Evolutionary conservation across 768 basidiomycete species (phyloP), one percentile per base, ranked within the genome.

Genomic region (Suillus variegatus): DNA sequence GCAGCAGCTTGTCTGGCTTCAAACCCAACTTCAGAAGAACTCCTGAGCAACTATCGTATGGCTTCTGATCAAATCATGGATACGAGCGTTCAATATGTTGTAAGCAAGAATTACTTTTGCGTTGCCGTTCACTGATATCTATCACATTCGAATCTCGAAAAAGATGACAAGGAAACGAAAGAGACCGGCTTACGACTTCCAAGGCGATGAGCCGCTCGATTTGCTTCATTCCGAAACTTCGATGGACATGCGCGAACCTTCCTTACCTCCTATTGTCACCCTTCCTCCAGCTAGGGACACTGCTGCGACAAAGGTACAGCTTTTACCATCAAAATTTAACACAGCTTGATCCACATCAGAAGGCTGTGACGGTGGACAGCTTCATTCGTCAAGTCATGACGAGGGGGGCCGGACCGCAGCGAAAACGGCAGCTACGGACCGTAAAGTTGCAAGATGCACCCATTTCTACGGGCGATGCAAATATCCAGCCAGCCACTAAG

Each of bases 281-380:
- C 70, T 73, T 22, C 22, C 65, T 18, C 25, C 58, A 43, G 18
- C 25, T 28, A 60, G 25, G 40, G 40, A 41, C 58, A 20, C 25
- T 12, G 16, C 16, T 18, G 10, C 14, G 20, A 18, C 25, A 25
- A 41, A 43, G 25, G 58, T 41, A 60, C 22, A 18, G 25, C 58
- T 43, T 43, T 22, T 43, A 28, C 28, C 14, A 43, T 43, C 25
- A 28, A 32, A 60, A 20, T 20, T 28, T 6, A 43, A 51, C 35
- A 51, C 41, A 35, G 44, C 14, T 41, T 40, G 2, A 47, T 18
- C 32, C 32, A 32, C 54, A 43, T 9, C 58, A 66, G 62, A 63
- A 60, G 12, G 22, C 63, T 9, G 12, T 77, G 54, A 75, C 75
- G 6, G 72, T 77, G 49, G 75, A 76, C 28, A 54, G 12, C 13